Evolutionary conservation across 2,329 filamentous ascomycete genomes (phyloP), one percentile per base, ranked within the genome.

Genomic region (Mariannaea sp.): DNA sequence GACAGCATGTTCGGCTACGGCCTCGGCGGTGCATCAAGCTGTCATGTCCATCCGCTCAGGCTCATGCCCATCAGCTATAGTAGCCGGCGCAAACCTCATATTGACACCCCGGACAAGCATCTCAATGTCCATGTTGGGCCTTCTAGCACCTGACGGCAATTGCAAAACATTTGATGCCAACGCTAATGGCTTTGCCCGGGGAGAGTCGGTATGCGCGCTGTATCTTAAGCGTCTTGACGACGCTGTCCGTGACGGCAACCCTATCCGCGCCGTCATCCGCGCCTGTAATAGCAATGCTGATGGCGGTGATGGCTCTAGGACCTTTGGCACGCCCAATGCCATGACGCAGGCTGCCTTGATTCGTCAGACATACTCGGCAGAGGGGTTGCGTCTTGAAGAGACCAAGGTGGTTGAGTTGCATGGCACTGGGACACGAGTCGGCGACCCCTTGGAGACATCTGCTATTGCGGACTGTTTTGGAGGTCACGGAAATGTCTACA

Each of bases 131-230:
- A 20, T 32, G 1, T 27, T 35, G 13, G 58, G 59, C 16, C 58
- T 70, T 26, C 56, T 71, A 4, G 64, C 62, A 0, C 56, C 63
- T 7, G 45, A 57, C 19, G 63, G 67, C 20, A 61, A 32, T 20
- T 60, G 45, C 14, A 36, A 59, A n/a, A 64, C 69, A 16, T 78
- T 71, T 56, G 79, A 79, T 56, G 58, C 61, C 3, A 73, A 24
- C 72, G 57, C 49, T 64, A 68, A 74, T 57, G 65, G 65, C 12
- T 87, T 85, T 62, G 81, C 76, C 1, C 76, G 83, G 12, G 83
- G 81, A 1, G 84, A 87, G 59, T 84, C 81, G 0, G 70, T 79
- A n/a, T 80, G 73, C 0, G 73, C 78, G 10, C 64, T 86, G 1
- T 64, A 84, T 3, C 56, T 87, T 2, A 86, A 86, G 67, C 73